phyloP scores from a whole-genome alignment of 2,329 filamentous ascomycete species.

The Ophiostoma ips region DNA sequence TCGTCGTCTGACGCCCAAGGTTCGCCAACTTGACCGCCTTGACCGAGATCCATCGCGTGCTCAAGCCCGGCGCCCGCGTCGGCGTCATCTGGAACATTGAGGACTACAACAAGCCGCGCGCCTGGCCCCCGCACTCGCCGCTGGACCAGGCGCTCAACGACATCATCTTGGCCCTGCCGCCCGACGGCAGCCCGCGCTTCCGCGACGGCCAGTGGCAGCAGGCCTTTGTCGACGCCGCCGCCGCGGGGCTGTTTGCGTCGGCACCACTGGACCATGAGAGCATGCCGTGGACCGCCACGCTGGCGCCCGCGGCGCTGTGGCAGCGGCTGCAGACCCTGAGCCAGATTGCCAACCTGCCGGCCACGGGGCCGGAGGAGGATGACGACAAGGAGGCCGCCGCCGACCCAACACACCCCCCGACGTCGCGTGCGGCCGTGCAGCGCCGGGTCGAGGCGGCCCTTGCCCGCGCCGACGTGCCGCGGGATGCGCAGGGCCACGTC shows the following conservation, averaged over 20 bases:
- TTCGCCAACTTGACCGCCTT: conserved; percentile 52
- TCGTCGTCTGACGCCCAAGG: too few species aligned
- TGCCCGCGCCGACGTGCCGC: conserved; percentile 38
- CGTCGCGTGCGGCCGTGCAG: conserved; percentile 31
- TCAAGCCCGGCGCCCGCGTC: conserved; percentile 45
- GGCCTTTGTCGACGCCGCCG: conserved; percentile 42
- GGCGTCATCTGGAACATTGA: conserved; percentile 64
- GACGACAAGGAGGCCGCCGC: conserved; percentile 1
- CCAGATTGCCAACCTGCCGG: conserved; percentile 45
- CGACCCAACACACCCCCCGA: conserved; percentile 14
- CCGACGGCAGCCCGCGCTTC: conserved; percentile 51
- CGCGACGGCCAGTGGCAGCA: conserved; percentile 49
- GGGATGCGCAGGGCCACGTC: conserved; percentile 48
- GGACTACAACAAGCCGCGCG: conserved; percentile 52
- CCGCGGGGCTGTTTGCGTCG: conserved; percentile 35
- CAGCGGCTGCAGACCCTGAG: conserved; percentile 51
- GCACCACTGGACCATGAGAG: conserved; percentile 45
- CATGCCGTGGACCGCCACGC: conserved; percentile 42
- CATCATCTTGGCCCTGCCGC: conserved; percentile 35
- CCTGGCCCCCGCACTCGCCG: conserved; percentile 38
- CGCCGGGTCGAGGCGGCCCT: conserved; percentile 40
- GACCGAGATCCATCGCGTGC: conserved; percentile 49
- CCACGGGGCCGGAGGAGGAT: conserved; percentile 27
- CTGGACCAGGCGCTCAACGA: conserved; percentile 52
- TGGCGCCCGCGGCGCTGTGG: conserved; percentile 48